Percentiles rank a stretch among this genome's conserved stretches.
Evolutionary conservation across 306 rosid genomes (phyloP).

Genomic region (Citrullus amarus): DNA sequence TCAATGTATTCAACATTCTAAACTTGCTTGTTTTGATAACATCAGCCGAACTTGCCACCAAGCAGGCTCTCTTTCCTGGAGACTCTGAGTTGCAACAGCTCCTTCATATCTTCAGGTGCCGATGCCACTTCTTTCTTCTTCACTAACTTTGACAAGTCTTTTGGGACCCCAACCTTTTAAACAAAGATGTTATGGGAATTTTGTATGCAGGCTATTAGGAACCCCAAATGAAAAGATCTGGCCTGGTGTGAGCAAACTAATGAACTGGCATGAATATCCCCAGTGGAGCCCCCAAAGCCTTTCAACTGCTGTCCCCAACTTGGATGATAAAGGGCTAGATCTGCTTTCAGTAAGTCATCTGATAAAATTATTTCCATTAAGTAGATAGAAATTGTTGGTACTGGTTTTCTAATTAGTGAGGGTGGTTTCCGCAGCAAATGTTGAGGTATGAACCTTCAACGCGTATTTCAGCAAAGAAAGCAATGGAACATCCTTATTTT

Average conservation of each 20-base stretch:
- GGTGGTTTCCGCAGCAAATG: constrained; percentile 51
- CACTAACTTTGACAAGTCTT: not conserved
- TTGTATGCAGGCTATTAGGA: constrained; percentile 54
- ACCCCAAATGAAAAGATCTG: constrained; percentile 86
- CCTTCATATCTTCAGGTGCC: constrained; percentile 81
- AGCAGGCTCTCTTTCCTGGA: constrained; percentile 78
- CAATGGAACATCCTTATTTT: constrained; percentile 88
- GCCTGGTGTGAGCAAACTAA: constrained; percentile 88
- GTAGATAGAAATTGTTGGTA: not conserved
- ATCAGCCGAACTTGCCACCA: constrained; percentile 81
- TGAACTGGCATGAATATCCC: constrained; percentile 96
- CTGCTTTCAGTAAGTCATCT: constrained; percentile 39
- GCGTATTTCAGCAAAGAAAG: constrained; percentile 83
- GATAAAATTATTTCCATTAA: not conserved
- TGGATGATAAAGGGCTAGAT: constrained; percentile 59
- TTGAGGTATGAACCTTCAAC: constrained; percentile 59
- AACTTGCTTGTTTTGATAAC: not conserved
- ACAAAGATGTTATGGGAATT: not conserved
- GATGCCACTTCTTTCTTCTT: not conserved
- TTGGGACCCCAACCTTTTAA: not conserved
- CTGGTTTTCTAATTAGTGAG: not conserved
- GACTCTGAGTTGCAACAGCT: constrained; percentile 98
- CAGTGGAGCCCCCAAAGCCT: constrained; percentile 73
- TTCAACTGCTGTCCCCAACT: constrained; percentile 49
- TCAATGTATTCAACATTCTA: not conserved